Conservation (phyloP, 2,329 filamentous ascomycete genomes). For the Fusarium nygamai region DNA sequence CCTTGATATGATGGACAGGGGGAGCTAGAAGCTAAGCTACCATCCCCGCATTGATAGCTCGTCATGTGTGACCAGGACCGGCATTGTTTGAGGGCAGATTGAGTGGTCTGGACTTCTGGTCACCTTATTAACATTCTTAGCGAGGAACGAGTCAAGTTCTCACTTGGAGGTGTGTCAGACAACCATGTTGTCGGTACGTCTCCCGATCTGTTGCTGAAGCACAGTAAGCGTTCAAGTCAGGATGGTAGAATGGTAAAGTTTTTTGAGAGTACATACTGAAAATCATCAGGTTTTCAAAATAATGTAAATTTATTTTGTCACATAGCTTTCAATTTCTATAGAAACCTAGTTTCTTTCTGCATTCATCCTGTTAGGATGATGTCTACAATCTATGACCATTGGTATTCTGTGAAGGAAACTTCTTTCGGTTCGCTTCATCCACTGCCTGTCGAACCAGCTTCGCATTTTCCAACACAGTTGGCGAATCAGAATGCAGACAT, state of each 20-base stretch:
- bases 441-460: background rate
- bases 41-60: background rate
- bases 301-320: rapidly evolving
- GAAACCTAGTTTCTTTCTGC: background rate
- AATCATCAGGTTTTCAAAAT: background rate
- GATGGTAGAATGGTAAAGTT: too few relatives aligned
- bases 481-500: background rate
- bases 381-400: background rate
- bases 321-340: background rate
- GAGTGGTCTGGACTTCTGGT: background rate
- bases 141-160: background rate
- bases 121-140: background rate
- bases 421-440: background rate
- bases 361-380: background rate
- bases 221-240: background rate
- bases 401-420: background rate
- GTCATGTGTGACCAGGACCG: background rate
- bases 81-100: background rate
- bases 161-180: background rate
- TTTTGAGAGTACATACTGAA: too few relatives aligned
- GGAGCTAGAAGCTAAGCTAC: background rate
- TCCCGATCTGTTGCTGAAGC: background rate
- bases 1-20: background rate
- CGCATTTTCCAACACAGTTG: background rate
- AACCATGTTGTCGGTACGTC: background rate